Evolutionary conservation across 2,329 filamentous ascomycete species (phyloP).

Genomic region (Rasamsonia emersonii): DNA sequence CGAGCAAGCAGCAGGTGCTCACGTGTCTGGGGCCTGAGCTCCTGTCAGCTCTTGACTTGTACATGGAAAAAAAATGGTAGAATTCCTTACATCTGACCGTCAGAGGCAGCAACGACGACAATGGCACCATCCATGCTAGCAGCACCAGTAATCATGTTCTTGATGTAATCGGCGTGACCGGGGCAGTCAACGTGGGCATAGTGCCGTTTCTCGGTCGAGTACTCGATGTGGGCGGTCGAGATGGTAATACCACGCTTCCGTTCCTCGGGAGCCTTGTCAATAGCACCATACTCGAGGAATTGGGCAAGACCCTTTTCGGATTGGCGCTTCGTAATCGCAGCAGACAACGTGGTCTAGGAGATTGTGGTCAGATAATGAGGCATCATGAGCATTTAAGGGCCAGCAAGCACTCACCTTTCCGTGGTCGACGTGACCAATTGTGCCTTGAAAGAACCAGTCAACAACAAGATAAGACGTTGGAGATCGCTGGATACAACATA

Average conservation of each 20-base stretch:
- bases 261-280: slow-evolving; percentile 99
- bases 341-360: slow-evolving; percentile 84
- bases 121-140: slow-evolving; percentile 99
- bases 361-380: too few relatives aligned
- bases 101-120: slow-evolving; percentile 95
- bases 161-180: slow-evolving; percentile 99
- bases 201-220: slow-evolving; percentile 85
- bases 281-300: slow-evolving; percentile 95
- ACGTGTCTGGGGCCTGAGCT: slow-evolving; percentile 76
- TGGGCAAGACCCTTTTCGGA: slow-evolving; percentile 86
- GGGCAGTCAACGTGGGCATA: slow-evolving; percentile 99
- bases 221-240: slow-evolving; percentile 96
- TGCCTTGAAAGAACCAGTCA: slow-evolving; percentile 47
- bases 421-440: slow-evolving; percentile 99
- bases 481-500: slow-evolving; percentile 31
- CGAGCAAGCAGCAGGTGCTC: slow-evolving; percentile 96
- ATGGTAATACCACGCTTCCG: slow-evolving; percentile 99
- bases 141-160: slow-evolving; percentile 99
- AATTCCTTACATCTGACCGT: slow-evolving; percentile 93
- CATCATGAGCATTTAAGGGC: too few relatives aligned
- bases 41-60: slow-evolving; percentile 12
- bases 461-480: slow-evolving; percentile 1
- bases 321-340: slow-evolving; percentile 97
- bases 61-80: slow-evolving; percentile 5
- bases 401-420: slow-evolving; percentile 64